Evolutionary conservation across 202 grass and related monocot genomes (phyloP), one percentile per base, ranked within the genome.

Genomic region (Saccharum hybrid): DNA sequence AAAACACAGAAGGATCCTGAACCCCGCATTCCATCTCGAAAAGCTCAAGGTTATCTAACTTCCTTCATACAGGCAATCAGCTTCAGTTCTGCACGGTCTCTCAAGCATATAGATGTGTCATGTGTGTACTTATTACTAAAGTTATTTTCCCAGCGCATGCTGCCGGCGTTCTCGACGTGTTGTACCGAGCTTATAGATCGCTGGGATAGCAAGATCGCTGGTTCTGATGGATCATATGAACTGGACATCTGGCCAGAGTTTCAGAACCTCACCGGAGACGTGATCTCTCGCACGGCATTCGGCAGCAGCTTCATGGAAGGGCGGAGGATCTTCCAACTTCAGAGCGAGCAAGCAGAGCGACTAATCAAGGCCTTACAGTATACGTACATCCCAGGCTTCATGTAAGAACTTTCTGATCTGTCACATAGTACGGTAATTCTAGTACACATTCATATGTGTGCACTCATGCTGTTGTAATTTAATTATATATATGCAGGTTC

Each of bases 11-110:
- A 94, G 83, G 73, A 92, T 94, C 68, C 60, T 97, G 23, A 97
- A 94, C 78, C 91, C 94, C 40, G 91, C 94, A 66, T 97, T 97
- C 61, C 91, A 90, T 81, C 21, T 85, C 3, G 94, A 97, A 83
- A 97, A 89, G 81, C 63, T 94, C 70, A 97, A 97, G 91, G 93
- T 90, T 77, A 0, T 54, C 15, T 51, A 18, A 51, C 14, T 49
- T 46, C 7, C 46, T 49, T 49, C 13, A 49, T 49, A 15, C 1
- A 15, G 3, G 13, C 12, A 49, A 49, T 6, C 13, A 49, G 42
- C 13, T 15, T 49, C 13, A 49, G 4, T 16, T 49, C 12, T 49
- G 13, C 12, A 49, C 4, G 14, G 46, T 0, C 46, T 49, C 4
- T 49, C 13, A 15, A 49, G 46, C 46, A 49, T 15, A 15, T 49